Base-by-base conservation (phyloP, 2,329 filamentous ascomycete species). In the Fusarium sp. region DNA sequence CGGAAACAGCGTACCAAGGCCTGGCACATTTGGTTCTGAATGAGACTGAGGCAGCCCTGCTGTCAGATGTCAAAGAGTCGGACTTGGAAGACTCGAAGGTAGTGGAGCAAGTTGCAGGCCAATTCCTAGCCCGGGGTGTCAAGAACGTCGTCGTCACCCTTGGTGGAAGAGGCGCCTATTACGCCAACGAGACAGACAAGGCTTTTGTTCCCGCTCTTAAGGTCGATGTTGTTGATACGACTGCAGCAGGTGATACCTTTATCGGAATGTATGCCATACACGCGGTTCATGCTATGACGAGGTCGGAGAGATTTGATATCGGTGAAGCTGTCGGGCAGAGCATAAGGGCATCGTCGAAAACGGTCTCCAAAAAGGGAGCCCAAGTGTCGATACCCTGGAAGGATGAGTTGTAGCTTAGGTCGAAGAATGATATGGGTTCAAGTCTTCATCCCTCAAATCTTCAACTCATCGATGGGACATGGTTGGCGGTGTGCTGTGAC, bases 231-330 rank as follows among this genome's bases (percentile, higher is more conserved):
- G 86, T 94, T 1, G 93, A 95, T 80, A 95, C 92, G 1, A 95
- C 93, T 9, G 92, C 90, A 2, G 93, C 93, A 11, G 93, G 93
- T 0, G 93, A 95, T 81, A 94, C 93, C 0, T 94, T 94, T 80
- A 91, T 93, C 2, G 93, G 93, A 2, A 91, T 88, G 1, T 93
- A 94, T 81, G 90, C 92, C 1, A 88, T 92, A 35, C 29, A 37
- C 29, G 41, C 33, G 7, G 66, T 31, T n/a, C 9, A 59, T 13
- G 54, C 24, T 3, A 39, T 27, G 11, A 22, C 24, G 27, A 39
- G 11, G 43, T 39, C 37, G 10, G 37, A 60, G 31, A 27, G 41
- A 7, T 65, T 65, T 54, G 62, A 61, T 35, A 60, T 68, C 8
- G 52, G 29, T 20, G n/a, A 27, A 4, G 62, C 66, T 31, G 43